Base-by-base conservation (phyloP, 2,329 filamentous ascomycete species). In the Aspergillus texensis region DNA sequence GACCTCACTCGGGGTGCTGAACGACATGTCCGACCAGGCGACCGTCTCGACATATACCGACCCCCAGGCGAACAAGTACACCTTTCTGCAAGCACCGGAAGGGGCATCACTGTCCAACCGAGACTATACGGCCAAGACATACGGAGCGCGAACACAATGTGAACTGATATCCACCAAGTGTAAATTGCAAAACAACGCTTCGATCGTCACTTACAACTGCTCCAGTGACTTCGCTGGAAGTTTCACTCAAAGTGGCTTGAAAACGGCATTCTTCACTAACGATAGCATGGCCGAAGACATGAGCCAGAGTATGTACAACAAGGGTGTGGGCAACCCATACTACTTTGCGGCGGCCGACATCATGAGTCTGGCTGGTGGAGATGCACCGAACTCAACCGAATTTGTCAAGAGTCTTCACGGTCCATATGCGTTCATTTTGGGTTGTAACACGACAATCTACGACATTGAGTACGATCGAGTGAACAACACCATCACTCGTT, bases 361-460 rank as follows among this genome's bases (percentile, higher is more conserved):
- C 2, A 14, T 57, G 32, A 41, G 43, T n/a, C 16, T 32, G 16
- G 34, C 36, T 1, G 59, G 53, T 0, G 43, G 59, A 1, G 19
- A n/a, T 4, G 59, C 56, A 1, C 59, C 59, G n/a, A 52, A 61
- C 24, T 57, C 59, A 8, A 61, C 59, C 1, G 59, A 61, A 4
- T 61, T 61, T 21, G 30, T 61, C 41, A 39, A 39, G 26, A 48
- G 32, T 4, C 36, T 46, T 26, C 54, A 59, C 1, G 57, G 53
- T n/a, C 59, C 53, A 8, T 32, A 62, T n/a, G 61, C 64, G 2
- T 61, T 65, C 21, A 52, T 71, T 6, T 52, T 73, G 1, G 63
- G 64, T 2, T 73, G 70, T 63, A 64, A 64, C 16, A 63, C 64
- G 11, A 71, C 69, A 0, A 54, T 68, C 1, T 72, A 71, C 43